Evolutionary conservation across 257 asterid genomes (phyloP).

Genomic region (Solanum pennellii): DNA sequence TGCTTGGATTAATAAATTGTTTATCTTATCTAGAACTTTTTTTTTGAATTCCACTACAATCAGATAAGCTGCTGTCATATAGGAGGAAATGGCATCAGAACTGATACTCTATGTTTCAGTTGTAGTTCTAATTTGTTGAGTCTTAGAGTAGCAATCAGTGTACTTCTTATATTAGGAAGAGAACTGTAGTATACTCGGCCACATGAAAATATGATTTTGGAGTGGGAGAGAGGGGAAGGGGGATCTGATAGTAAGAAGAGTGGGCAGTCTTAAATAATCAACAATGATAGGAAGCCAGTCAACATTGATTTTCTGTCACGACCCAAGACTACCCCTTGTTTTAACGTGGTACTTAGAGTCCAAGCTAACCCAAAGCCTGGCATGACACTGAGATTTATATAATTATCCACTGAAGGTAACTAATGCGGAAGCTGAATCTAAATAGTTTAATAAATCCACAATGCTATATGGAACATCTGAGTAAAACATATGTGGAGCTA

Average conservation of each 20-base stretch:
- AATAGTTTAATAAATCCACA: neutral
- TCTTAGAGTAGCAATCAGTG: neutral
- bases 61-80: neutral
- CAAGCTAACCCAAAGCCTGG: neutral
- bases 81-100: neutral
- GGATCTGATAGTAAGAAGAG: neutral
- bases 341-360: neutral
- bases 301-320: neutral
- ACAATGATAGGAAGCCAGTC: neutral
- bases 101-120: neutral
- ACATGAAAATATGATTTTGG: neutral
- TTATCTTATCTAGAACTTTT: neutral
- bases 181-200: neutral
- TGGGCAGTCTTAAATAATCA: neutral
- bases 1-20: neutral
- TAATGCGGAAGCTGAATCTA: neutral
- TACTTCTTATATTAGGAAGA: neutral
- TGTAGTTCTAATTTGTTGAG: neutral
- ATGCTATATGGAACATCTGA: neutral
- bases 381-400: neutral
- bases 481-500: neutral
- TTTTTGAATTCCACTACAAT: neutral
- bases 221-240: neutral
- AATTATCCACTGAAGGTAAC: neutral
- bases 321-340: neutral